Evolutionary conservation across 1,284 basidiomycete species (phyloP), one percentile per base, ranked within the genome.

Genomic region (Anthracocystis setariae): DNA sequence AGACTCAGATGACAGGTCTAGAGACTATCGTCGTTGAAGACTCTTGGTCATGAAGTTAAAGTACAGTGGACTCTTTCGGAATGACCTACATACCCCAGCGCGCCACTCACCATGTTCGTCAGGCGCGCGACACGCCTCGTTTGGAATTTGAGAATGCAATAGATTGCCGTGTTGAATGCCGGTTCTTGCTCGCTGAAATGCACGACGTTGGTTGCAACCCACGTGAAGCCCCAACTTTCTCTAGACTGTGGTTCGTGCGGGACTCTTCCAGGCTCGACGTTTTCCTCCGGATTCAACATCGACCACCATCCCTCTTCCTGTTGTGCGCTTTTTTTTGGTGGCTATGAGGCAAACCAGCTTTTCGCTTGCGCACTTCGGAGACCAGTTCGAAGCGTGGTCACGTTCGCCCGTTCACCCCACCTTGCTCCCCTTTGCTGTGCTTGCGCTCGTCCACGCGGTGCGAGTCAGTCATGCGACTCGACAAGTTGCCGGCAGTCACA

Each of bases 401-500:
- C 57, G 50, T 18, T 37, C 45, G 0, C 60, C 66, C 0, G 23
- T 69, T n/a, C 66, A 69, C 27, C 60, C 50, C 1, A 54, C 46
- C 0, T 38, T 73, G 39, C 46, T 76, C 1, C 76, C 76, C 23
- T 43, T 77, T 15, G 73, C 70, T 13, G 27, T 52, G 10, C 46
- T 77, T 5, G 56, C 54, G 0, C 38, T 77, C 13, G 24, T 72
- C 3, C 76, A 77, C 25, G 73, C 76, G 17, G 32, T 69, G 2
- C 52, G 76, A n/a, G 65, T 77, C 33, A 77, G 76, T 40, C 73
- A 76, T 66, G 73, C 55, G 8, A 76, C 73, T 5, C 73, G 76
- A 13, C 61, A 69, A 47, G 58, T 77, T 8, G 58, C 61, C 18
- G 76, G 76, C 3, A 66, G 70, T 13, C 39, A 46, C 43, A 52